These are phyloP conservation scores for Suhomyces taliae DNA, from an alignment of 1,139 yeast species.

Conservation along the genomic window DNA sequence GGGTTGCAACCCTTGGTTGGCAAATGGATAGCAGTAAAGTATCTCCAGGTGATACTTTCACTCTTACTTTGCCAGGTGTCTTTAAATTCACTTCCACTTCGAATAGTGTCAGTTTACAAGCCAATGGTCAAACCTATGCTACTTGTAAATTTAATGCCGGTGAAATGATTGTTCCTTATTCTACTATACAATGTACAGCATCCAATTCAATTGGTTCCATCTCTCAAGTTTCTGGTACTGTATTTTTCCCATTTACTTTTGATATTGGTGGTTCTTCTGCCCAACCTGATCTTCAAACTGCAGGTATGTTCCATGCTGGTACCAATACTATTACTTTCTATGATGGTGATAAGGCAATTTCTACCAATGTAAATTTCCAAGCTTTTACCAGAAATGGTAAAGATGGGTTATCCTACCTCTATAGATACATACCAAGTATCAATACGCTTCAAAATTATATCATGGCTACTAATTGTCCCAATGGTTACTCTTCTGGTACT, in stretches of 20 bases:
- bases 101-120: constrained; percentile 18
- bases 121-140: constrained; percentile 22
- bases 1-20: constrained; percentile 26
- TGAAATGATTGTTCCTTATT: constrained; percentile 23
- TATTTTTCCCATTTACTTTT: constrained; percentile 28
- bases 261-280: constrained; percentile 26
- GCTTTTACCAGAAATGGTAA: constrained; percentile 9
- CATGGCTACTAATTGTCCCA: constrained; percentile 24
- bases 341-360: constrained; percentile 27
- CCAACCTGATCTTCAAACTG: constrained; percentile 20
- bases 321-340: constrained; percentile 26
- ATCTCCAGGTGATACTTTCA: constrained; percentile 33
- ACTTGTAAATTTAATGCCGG: constrained; percentile 27
- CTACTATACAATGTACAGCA: constrained; percentile 27
- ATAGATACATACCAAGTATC: constrained; percentile 15
- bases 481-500: constrained; percentile 25
- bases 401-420: neutral
- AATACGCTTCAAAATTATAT: constrained; percentile 16
- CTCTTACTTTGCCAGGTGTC: constrained; percentile 31
- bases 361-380: constrained; percentile 17
- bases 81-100: constrained; percentile 27
- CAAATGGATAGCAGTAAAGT: constrained; percentile 19
- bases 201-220: constrained; percentile 12
- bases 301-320: constrained; percentile 24
- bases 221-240: constrained; percentile 22